Evolutionary conservation across 140 eudicot genomes (phyloP).

Genomic region (Anethum foeniculum): DNA sequence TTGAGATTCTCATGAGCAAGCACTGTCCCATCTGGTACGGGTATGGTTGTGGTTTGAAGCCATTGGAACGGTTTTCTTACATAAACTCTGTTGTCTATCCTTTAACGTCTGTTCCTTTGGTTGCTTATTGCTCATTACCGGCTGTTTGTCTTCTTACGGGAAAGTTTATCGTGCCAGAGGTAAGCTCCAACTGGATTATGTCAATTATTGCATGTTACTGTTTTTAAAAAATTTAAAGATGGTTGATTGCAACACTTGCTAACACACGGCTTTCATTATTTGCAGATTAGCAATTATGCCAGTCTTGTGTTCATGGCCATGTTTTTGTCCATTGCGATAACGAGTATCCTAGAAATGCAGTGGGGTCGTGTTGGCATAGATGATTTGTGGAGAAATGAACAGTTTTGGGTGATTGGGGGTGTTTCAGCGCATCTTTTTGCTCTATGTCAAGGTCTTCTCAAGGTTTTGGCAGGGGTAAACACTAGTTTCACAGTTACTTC

Average conservation of each 20-base stretch:
- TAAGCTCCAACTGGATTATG: slow-evolving; percentile 15
- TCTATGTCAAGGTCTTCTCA: slow-evolving; percentile 83
- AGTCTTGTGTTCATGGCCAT: slow-evolving; percentile 78
- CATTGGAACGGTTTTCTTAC: slow-evolving; percentile 83
- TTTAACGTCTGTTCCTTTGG: slow-evolving; percentile 82
- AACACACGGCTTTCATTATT: neutral
- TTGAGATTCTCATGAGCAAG: slow-evolving; percentile 74
- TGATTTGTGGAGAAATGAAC: slow-evolving; percentile 97
- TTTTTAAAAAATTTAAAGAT: neutral
- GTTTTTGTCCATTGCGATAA: slow-evolving; percentile 75
- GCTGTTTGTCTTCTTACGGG: slow-evolving; percentile 96
- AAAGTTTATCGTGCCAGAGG: slow-evolving; percentile 96
- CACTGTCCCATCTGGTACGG: slow-evolving; percentile 99
- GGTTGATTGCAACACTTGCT: neutral
- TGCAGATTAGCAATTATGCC: slow-evolving; percentile 94
- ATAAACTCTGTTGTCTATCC: slow-evolving; percentile 90
- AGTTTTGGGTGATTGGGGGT: slow-evolving; percentile 98
- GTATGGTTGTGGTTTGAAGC: slow-evolving; percentile 84
- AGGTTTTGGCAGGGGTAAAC: slow-evolving; percentile 90
- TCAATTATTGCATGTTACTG: neutral
- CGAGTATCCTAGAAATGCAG: slow-evolving; percentile 80
- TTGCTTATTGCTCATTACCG: slow-evolving; percentile 80
- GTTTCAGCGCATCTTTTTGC: slow-evolving; percentile 84
- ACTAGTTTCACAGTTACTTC: slow-evolving; percentile 90
- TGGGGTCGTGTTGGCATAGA: slow-evolving; percentile 94